Evolutionary conservation across 306 rosid genomes (phyloP), one percentile per base, ranked within the genome.

Genomic region (Notholithocarpus densiflorus): DNA sequence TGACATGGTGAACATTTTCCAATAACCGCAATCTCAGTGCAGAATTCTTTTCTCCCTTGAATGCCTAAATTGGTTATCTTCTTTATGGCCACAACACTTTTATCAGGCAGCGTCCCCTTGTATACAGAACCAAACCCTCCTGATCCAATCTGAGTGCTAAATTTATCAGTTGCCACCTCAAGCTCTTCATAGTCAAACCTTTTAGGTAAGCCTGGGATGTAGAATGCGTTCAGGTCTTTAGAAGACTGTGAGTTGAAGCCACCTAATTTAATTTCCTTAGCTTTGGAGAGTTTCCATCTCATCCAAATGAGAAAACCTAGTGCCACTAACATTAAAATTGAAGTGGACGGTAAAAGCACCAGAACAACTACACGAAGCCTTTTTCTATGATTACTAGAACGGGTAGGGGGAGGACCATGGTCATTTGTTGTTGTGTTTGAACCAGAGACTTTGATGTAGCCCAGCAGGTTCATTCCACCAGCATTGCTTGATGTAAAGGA

Each of bases 121-220:
- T 88, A 95, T 10, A 95, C 98, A 23, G 86, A 57, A 56, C 97
- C 98, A 78, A 92, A 95, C 53, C 97, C 97, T 60, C 98, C 98
- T 31, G 92, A 85, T 10, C 98, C 98, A n/a, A 95, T 82, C 72
- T 83, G 89, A 76, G 88, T 86, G 86, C 88, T 89, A 70, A 95
- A 95, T 71, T 82, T 79, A 29, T 91, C 93, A 13, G 98, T 95
- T 3, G 97, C 95, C 68, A 69, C 73, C 72, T 90, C 94, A 10
- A 92, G 93, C 56, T 92, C 95, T 80, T 87, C 88, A 75, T 81
- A 85, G 77, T 86, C 88, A 79, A 92, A 92, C 86, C 95, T 87
- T 84, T 72, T 88, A 2, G 98, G 98, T 80, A 95, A 90, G 24
- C 98, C 98, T n/a, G 96, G 97, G 59, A 95, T 92, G 84, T 79